Evolutionary conservation across 1,284 basidiomycete genomes (phyloP).

Genomic region (Exsudoporus floridanus): DNA sequence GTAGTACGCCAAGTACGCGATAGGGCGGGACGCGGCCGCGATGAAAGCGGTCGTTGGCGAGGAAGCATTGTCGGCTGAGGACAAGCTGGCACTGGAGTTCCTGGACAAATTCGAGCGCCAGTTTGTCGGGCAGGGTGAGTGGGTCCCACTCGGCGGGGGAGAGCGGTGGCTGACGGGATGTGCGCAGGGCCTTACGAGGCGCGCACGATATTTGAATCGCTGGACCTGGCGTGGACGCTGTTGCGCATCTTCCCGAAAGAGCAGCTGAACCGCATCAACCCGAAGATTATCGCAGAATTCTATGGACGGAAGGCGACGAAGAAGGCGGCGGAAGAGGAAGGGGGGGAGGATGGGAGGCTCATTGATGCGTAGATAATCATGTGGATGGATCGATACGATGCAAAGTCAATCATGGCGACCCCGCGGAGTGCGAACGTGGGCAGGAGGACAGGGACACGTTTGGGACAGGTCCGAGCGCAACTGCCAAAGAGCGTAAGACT

Average conservation of each 20-base stretch:
- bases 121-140: slow-evolving; percentile 88
- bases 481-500: slow-evolving; percentile 28
- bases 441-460: no score
- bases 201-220: slow-evolving; percentile 94
- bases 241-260: slow-evolving; percentile 99
- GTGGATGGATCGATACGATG: slow-evolving; percentile 24
- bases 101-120: slow-evolving; percentile 92
- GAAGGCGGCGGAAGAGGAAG: slow-evolving; percentile 55
- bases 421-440: neutral
- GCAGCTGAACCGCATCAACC: slow-evolving; percentile 93
- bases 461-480: no score
- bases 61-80: slow-evolving; percentile 92
- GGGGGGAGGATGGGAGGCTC: slow-evolving; percentile 54
- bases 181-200: slow-evolving; percentile 86
- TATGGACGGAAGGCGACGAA: slow-evolving; percentile 76
- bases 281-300: slow-evolving; percentile 86
- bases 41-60: slow-evolving; percentile 99
- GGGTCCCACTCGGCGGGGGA: slow-evolving; percentile 20
- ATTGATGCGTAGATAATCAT: slow-evolving; percentile 48
- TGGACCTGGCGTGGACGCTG: slow-evolving; percentile 96
- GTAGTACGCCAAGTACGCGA: slow-evolving; percentile 95
- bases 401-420: slow-evolving; percentile 6
- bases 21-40: slow-evolving; percentile 94
- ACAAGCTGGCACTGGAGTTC: slow-evolving; percentile 92
- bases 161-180: slow-evolving; percentile 8